Percentiles rank a stretch among this genome's conserved stretches.
These are phyloP conservation scores for Fusarium temperatum DNA, from an alignment of 2,329 filamentous ascomycete species.

Conservation along the genomic window DNA sequence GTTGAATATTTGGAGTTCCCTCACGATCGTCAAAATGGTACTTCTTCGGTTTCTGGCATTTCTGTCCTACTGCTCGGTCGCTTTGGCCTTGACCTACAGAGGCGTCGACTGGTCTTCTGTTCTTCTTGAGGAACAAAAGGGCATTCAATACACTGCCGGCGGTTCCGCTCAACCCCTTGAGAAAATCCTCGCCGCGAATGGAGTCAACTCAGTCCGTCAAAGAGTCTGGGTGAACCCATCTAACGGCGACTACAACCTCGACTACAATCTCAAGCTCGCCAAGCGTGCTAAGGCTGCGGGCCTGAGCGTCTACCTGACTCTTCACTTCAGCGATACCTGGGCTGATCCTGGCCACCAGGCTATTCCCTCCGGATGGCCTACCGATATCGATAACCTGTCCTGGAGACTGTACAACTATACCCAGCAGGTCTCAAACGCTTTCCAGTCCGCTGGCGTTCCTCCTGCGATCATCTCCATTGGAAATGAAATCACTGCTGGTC, in stretches of 20 bases:
- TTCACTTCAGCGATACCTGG: slow-evolving; percentile 77
- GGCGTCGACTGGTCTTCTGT: slow-evolving; percentile 78
- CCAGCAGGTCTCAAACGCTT: slow-evolving; percentile 66
- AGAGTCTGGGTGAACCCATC: slow-evolving; percentile 76
- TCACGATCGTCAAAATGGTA: slow-evolving; percentile 19
- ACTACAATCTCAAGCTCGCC: slow-evolving; percentile 75
- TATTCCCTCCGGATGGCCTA: slow-evolving; percentile 71
- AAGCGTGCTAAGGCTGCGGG: slow-evolving; percentile 71
- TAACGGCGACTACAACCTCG: slow-evolving; percentile 72
- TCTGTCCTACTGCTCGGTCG: slow-evolving; percentile 29
- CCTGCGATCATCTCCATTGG: slow-evolving; percentile 74
- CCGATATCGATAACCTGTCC: slow-evolving; percentile 64
- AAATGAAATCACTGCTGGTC: slow-evolving; percentile 75
- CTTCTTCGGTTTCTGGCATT: slow-evolving; percentile 12
- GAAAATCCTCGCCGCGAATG: slow-evolving; percentile 66
- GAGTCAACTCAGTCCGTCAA: slow-evolving; percentile 76
- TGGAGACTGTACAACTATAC: slow-evolving; percentile 77
- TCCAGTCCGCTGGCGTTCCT: slow-evolving; percentile 62
- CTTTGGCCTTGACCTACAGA: slow-evolving; percentile 64
- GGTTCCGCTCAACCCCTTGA: slow-evolving; percentile 67
- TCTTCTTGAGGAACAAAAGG: slow-evolving; percentile 67
- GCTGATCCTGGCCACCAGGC: slow-evolving; percentile 72
- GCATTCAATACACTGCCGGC: slow-evolving; percentile 67
- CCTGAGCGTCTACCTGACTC: slow-evolving; percentile 67
- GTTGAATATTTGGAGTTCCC: too few relatives aligned